phyloP scores from a whole-genome alignment of 768 basidiomycete genomes.

The Calocera viscosa region DNA sequence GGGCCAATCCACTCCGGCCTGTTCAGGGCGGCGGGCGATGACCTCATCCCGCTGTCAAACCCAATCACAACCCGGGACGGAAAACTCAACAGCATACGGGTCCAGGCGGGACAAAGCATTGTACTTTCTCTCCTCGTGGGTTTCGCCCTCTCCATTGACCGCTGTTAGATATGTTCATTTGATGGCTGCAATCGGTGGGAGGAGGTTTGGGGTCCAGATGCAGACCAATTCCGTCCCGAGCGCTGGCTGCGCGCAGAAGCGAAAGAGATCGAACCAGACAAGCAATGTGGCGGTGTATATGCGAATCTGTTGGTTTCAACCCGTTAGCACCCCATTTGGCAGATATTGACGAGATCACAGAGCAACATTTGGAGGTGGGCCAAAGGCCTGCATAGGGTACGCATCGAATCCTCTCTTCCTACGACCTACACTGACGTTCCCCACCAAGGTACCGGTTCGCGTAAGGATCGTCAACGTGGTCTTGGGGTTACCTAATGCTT shows the following conservation, averaged over 20 bases:
- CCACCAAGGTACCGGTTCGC: not conserved
- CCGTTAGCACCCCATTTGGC: too few relatives aligned
- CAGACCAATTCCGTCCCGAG: constrained; percentile 41
- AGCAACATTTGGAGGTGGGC: not conserved
- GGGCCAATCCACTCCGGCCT: not conserved
- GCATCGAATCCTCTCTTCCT: not conserved
- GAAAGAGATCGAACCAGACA: not conserved
- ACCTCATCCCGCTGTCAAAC: not conserved
- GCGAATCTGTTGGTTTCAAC: not conserved
- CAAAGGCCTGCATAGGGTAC: not conserved
- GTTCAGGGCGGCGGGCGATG: not conserved
- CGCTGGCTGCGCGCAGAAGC: not conserved
- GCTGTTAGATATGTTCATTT: not conserved
- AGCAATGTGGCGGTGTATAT: not conserved
- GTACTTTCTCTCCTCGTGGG: not conserved
- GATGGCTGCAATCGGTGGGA: not conserved
- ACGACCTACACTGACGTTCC: not conserved
- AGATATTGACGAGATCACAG: not conserved
- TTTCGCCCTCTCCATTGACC: not conserved
- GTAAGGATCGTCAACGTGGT: not conserved
- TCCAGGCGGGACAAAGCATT: not conserved
- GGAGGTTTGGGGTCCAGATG: constrained; percentile 48
- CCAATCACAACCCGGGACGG: not conserved
- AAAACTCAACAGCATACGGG: not conserved
- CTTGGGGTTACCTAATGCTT: not conserved